Evolutionary conservation across 352 stramenopile species (phyloP).

Genomic region (Globisporangium emineosum): DNA sequence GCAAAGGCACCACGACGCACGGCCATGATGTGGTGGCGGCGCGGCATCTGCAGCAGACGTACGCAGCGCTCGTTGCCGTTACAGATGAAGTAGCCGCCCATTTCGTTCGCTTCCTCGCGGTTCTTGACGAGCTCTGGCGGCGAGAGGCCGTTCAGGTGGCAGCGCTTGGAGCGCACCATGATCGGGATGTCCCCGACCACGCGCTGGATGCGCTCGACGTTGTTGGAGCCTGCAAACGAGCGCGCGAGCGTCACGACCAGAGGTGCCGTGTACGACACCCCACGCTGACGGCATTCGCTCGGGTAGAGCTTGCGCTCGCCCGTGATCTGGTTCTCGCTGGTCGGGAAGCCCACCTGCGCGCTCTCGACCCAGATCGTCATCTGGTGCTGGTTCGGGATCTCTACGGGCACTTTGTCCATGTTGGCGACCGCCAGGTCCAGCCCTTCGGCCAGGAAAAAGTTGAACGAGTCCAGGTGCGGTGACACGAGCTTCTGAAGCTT

Average conservation of each 20-base stretch:
- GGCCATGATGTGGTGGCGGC: conserved; percentile 88
- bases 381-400: conserved; percentile 84
- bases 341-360: conserved; percentile 91
- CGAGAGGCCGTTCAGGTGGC: conserved; percentile 90
- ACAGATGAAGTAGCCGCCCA: conserved; percentile 99
- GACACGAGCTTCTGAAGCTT: conserved; percentile 90
- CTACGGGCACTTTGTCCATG: conserved; percentile 88
- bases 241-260: conserved; percentile 92
- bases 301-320: conserved; percentile 87
- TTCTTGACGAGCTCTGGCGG: conserved; percentile 87
- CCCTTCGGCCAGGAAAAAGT: conserved; percentile 97
- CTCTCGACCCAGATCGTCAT: conserved; percentile 92
- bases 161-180: conserved; percentile 96
- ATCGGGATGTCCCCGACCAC: conserved; percentile 96
- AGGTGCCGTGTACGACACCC: conserved; percentile 94
- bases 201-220: conserved; percentile 79
- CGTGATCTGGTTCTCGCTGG: conserved; percentile 78
- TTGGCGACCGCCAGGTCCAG: conserved; percentile 91
- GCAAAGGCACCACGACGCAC: conserved; percentile 97
- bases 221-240: conserved; percentile 74
- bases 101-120: conserved; percentile 94
- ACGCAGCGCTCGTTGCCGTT: conserved; percentile 99
- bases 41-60: conserved; percentile 94
- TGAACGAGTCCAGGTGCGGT: conserved; percentile 98
- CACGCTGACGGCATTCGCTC: conserved; percentile 95